Conservation (phyloP, 345 rosid species). For the Pistacia vera region DNA sequence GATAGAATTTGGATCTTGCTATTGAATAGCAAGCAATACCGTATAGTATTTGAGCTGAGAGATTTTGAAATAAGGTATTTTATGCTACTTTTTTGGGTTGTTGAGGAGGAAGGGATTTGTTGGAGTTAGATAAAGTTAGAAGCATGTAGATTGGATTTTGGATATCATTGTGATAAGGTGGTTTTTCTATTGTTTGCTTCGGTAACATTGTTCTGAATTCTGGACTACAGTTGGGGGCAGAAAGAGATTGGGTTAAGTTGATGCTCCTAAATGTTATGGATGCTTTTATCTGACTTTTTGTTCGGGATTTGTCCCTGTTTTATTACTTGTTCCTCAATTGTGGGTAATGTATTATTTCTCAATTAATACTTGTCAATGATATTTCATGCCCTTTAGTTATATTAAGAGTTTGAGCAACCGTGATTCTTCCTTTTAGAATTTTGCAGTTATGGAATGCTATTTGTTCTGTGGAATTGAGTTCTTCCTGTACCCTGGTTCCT, state of each 20-base stretch:
- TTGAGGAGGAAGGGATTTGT: not conserved
- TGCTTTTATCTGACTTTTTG: not conserved
- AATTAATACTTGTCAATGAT: not conserved
- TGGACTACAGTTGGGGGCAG: not conserved
- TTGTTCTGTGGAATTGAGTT: not conserved
- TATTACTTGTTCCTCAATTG: not conserved
- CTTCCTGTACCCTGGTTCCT: not conserved
- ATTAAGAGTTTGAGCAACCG: not conserved
- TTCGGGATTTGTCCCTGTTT: not conserved
- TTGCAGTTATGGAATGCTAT: not conserved
- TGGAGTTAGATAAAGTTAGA: not conserved
- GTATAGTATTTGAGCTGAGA: not conserved
- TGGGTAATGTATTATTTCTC: not conserved
- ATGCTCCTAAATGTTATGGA: not conserved
- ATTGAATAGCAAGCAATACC: not conserved
- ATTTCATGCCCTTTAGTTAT: not conserved
- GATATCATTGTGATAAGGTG: not conserved
- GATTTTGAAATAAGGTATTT: not conserved
- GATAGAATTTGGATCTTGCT: not conserved
- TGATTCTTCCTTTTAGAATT: not conserved
- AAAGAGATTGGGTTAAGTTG: not conserved
- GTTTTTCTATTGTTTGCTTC: not conserved
- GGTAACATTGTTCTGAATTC: not conserved
- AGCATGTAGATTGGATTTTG: not conserved
- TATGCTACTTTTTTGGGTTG: not conserved